phyloP scores from a whole-genome alignment of 805 yeast species.

The Wickerhamomyces alni region DNA sequence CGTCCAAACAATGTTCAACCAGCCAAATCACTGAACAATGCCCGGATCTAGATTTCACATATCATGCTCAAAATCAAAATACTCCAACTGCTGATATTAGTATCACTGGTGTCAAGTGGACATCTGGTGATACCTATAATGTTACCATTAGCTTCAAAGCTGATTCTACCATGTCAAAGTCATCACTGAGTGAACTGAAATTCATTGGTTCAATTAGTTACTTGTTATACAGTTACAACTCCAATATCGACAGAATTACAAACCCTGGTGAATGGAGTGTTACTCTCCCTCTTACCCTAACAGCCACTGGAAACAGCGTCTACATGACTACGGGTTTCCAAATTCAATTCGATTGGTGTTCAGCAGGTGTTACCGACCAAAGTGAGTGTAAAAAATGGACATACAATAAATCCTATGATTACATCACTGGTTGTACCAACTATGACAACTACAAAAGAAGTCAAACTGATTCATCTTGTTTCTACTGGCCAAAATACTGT shows the following conservation, averaged over 20 bases:
- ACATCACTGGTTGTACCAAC: slow-evolving; percentile 17
- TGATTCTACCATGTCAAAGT: slow-evolving; percentile 6
- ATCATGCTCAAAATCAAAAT: slow-evolving; percentile 7
- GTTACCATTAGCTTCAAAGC: slow-evolving; percentile 12
- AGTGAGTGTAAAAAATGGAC: slow-evolving; percentile 16
- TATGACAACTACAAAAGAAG: slow-evolving; percentile 16
- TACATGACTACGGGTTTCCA: slow-evolving; percentile 9
- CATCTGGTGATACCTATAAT: slow-evolving; percentile 8
- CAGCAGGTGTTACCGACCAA: slow-evolving; percentile 17
- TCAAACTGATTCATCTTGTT: slow-evolving; percentile 17
- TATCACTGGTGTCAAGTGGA: slow-evolving; percentile 9
- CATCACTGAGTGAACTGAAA: slow-evolving; percentile 15
- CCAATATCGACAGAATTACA: slow-evolving; percentile 2
- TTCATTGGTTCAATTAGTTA: slow-evolving; percentile 9
- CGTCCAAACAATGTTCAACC: slow-evolving; percentile 4
- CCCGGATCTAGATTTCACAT: slow-evolving; percentile 9
- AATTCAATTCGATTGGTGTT: slow-evolving; percentile 22
- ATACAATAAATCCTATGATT: slow-evolving; percentile 17
- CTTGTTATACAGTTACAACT: slow-evolving; percentile 11
- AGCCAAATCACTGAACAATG: slow-evolving; percentile 6
- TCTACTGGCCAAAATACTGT: slow-evolving; percentile 19
- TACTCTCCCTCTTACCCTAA: slow-evolving; percentile 1
- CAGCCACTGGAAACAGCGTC: slow-evolving; percentile 4
- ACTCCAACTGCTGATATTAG: slow-evolving; percentile 11
- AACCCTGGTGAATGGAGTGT: slow-evolving; percentile 11